phyloP scores from a whole-genome alignment of 345 rosid genomes.

The Salix purpurea region DNA sequence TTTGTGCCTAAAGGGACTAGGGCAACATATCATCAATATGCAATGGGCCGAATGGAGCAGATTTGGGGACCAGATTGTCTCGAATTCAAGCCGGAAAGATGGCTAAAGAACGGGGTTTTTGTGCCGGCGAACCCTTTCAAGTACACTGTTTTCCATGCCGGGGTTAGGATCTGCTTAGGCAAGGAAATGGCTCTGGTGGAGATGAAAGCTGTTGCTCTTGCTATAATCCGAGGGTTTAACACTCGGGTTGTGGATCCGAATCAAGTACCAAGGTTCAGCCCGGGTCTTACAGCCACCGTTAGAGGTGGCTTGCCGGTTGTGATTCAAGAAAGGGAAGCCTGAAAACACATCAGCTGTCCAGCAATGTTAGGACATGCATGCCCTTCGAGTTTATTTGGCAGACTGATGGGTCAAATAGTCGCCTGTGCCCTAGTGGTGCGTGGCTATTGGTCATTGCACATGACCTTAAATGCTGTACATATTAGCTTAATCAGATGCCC shows the following conservation, averaged over 20 bases:
- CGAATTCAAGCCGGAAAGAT: constrained; percentile 56
- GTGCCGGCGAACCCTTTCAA: constrained; percentile 34
- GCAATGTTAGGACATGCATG: too few species aligned
- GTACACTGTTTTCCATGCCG: constrained; percentile 69
- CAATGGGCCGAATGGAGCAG: constrained; percentile 60
- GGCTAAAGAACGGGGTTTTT: constrained; percentile 42
- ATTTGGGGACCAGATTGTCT: constrained; percentile 53
- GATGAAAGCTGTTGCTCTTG: constrained; percentile 48
- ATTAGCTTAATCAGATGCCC: neutral
- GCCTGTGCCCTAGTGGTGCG: neutral
- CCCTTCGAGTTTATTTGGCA: neutral
- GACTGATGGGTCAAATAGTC: neutral
- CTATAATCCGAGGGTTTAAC: constrained; percentile 37
- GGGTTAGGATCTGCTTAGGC: constrained; percentile 61
- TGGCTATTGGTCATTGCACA: neutral
- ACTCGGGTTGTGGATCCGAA: constrained; percentile 29
- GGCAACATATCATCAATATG: constrained; percentile 53
- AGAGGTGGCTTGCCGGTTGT: constrained; percentile 66
- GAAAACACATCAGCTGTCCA: neutral
- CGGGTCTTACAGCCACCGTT: constrained; percentile 78
- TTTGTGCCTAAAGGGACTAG: constrained; percentile 41
- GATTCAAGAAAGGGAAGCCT: constrained; percentile 28
- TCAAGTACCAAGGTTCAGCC: constrained; percentile 39
- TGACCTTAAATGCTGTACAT: neutral
- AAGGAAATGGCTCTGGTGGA: constrained; percentile 58